Percentiles rank a stretch among this genome's conserved stretches.
Evolutionary conservation across 1,284 basidiomycete genomes (phyloP).

Genomic region (Naganishia sp.): DNA sequence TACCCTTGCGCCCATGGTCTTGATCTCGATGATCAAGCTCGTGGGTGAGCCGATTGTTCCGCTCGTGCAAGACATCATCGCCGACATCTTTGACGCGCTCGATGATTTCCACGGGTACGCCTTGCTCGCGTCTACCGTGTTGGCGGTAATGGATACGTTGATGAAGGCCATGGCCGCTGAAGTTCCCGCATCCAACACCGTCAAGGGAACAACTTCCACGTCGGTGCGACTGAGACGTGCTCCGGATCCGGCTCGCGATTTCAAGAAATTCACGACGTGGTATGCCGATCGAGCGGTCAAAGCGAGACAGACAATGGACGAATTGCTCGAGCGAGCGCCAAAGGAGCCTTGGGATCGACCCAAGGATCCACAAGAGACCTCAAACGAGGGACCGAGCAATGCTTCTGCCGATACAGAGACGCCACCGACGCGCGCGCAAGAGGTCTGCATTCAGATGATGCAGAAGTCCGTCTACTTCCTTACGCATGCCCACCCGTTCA

Average conservation of each 20-base stretch:
- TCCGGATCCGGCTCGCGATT: constrained; percentile 46
- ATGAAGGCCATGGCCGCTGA: constrained; percentile 69
- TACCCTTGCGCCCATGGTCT: constrained; percentile 60
- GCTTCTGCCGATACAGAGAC: constrained; percentile 57
- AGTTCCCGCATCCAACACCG: constrained; percentile 34
- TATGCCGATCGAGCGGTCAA: constrained; percentile 59
- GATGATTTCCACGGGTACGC: constrained; percentile 92
- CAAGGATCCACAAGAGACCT: constrained; percentile 38
- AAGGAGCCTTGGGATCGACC: constrained; percentile 51
- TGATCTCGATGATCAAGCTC: constrained; percentile 76
- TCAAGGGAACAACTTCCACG: constrained; percentile 26
- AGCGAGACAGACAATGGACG: constrained; percentile 48
- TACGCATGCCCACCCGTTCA: constrained; percentile 77
- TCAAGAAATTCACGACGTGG: constrained; percentile 65
- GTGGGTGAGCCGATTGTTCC: constrained; percentile 81
- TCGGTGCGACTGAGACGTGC: constrained; percentile 52
- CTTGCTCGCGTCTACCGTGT: constrained; percentile 51
- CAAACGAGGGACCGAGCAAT: constrained; percentile 42
- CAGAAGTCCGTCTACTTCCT: constrained; percentile 83
- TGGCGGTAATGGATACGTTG: constrained; percentile 75
- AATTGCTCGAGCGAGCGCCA: constrained; percentile 66
- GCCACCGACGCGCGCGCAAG: constrained; percentile 68
- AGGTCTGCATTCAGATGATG: constrained; percentile 77
- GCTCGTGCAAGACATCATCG: constrained; percentile 84
- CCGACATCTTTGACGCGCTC: constrained; percentile 89